Evolutionary conservation across 2,329 filamentous ascomycete species (phyloP).

Genomic region (Fusarium mundagurra): DNA sequence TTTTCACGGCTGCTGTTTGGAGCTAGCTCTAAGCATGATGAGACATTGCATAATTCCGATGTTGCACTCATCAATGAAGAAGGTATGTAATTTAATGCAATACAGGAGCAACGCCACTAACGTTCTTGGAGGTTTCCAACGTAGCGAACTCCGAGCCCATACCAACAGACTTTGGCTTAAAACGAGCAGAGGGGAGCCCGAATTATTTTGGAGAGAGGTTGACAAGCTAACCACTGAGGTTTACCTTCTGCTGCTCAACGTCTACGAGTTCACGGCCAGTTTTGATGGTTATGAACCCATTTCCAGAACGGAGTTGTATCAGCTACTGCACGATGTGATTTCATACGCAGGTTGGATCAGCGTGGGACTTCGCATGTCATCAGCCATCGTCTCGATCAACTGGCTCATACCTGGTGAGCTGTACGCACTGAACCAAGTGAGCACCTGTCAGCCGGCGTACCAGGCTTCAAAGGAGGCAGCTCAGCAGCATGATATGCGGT

Average conservation of each 20-base stretch:
- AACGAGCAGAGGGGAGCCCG: slow-evolving; percentile 27
- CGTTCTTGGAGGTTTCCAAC: slow-evolving; percentile 42
- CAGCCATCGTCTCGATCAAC: slow-evolving; percentile 36
- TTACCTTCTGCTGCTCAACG: slow-evolving; percentile 39
- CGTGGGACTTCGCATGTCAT: slow-evolving; percentile 41
- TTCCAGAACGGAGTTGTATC: slow-evolving; percentile 27
- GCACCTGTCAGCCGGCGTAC: slow-evolving; percentile 31
- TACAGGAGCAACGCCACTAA: background rate
- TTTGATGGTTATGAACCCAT: slow-evolving; percentile 4
- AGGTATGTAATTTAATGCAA: slow-evolving; percentile 34
- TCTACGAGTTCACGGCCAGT: slow-evolving; percentile 33
- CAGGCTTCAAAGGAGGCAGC: slow-evolving; percentile 22
- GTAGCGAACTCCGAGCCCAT: slow-evolving; percentile 40
- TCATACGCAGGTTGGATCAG: slow-evolving; percentile 46
- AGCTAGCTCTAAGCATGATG: slow-evolving; percentile 38
- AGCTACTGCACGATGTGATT: slow-evolving; percentile 44
- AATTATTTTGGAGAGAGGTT: slow-evolving; percentile 46
- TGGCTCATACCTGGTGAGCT: slow-evolving; percentile 46
- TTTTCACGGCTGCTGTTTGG: slow-evolving; percentile 48
- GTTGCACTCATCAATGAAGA: slow-evolving; percentile 39
- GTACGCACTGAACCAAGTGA: slow-evolving; percentile 34
- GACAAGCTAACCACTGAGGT: slow-evolving; percentile 41
- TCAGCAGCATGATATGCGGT: slow-evolving; percentile 1
- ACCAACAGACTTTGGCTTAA: slow-evolving; percentile 41
- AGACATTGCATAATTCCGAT: slow-evolving; percentile 39